These are phyloP conservation scores for Capsella bursapastoris DNA, from an alignment of 345 rosid genomes.

Conservation along the genomic window DNA sequence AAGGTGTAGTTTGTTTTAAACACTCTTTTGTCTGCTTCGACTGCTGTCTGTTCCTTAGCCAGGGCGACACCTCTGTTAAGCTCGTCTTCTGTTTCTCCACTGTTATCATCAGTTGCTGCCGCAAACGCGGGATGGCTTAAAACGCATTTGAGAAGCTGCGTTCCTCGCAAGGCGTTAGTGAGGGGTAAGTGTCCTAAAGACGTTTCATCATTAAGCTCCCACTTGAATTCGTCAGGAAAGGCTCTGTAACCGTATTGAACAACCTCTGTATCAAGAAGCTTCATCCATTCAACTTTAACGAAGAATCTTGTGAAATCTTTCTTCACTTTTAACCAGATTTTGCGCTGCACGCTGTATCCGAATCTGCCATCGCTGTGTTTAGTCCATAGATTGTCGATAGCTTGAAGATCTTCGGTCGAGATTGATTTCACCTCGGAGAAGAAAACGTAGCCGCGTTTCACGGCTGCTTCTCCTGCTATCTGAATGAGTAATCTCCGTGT, in stretches of 20 bases:
- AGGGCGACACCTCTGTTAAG: slow-evolving; percentile 27
- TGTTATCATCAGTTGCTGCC: slow-evolving; percentile 47
- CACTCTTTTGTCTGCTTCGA: slow-evolving; percentile 41
- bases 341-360: slow-evolving; percentile 85
- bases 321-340: slow-evolving; percentile 61
- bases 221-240: slow-evolving; percentile 77
- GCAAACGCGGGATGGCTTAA: slow-evolving; percentile 86
- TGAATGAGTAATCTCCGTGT: slow-evolving; percentile 82
- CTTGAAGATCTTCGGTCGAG: slow-evolving; percentile 57
- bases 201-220: slow-evolving; percentile 80
- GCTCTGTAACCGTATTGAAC: slow-evolving; percentile 87
- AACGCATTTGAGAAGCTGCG: slow-evolving; percentile 66
- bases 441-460: slow-evolving; percentile 87
- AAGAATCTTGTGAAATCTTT: slow-evolving; percentile 80
- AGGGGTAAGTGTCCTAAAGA: slow-evolving; percentile 91
- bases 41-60: slow-evolving; percentile 35
- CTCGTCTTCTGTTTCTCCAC: slow-evolving; percentile 30
- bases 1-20: slow-evolving; percentile 69
- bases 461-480: slow-evolving; percentile 77
- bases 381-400: slow-evolving; percentile 81
- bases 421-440: slow-evolving; percentile 93
- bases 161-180: slow-evolving; percentile 92
- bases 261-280: slow-evolving; percentile 84
- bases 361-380: slow-evolving; percentile 68
- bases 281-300: slow-evolving; percentile 93